Base-by-base conservation (phyloP, 805 yeast genomes). In the Myxozyma nipponensis region DNA sequence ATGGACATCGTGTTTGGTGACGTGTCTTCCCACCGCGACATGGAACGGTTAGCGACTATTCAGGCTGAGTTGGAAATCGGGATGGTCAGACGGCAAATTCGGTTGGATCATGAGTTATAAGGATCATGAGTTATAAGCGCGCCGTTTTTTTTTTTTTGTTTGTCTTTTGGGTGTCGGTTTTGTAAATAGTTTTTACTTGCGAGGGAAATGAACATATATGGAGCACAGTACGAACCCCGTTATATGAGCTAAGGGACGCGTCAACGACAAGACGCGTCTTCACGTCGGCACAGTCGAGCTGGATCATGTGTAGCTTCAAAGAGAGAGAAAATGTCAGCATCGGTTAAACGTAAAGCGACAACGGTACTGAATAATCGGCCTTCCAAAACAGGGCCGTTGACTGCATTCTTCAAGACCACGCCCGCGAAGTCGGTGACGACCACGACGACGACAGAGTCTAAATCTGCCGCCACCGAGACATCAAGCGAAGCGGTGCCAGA, bases 1-100 rank as follows among this genome's bases (percentile, higher is more conserved):
- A 53, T 54, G 52, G 58, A 54, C 30, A 28, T 21, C 21, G 56
- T 46, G 28, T 54, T 54, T 24, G 50, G 50, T 18, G 56, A 53
- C 24, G 34, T 39, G 21, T 39, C 49, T 1, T 28, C 32, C 13
- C 13, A 13, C 7, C 32, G 13, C 13, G 32, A 28, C 32, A 28
- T 9, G 32, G 32, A 7, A 13, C 17, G 23, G 15, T n/a, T 38
- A 15, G 41, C n/a, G 15, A 18, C n/a, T 1, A 23, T 19, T 17
- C 10, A 15, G n/a, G 23, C 23, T 6, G 26, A 7, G 9, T n/a
- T 2, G 41, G 41, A 38, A 22, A 13, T 38, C 17, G 21, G 15
- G 22, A 23, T 13, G 24, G 41, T 38, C 23, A 23, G 23, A 9
- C 7, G 41, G 15, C 26, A 19, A 4, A 23, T 7, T 22, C 10